Base-by-base conservation (phyloP, 1,284 basidiomycete genomes). In the Ceratobasidium sp. region DNA sequence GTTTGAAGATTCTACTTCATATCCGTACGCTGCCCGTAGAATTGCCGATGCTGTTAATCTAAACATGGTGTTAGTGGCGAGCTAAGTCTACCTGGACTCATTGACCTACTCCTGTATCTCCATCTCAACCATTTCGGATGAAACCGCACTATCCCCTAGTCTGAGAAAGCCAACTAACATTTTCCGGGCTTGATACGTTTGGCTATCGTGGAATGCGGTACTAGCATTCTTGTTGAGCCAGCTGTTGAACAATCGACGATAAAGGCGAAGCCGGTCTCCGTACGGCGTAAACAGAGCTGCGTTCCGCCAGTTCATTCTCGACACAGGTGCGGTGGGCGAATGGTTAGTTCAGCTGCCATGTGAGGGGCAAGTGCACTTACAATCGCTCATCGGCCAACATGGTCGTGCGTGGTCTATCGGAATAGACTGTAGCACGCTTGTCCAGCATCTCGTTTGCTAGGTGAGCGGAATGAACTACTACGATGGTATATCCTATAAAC, bases 401-500 rank as follows among this genome's bases (percentile, higher is more conserved):
- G 10, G 76, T 62, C 9, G 78, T 75, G 20, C 52, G 56, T 0
- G 74, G 59, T 15, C 79, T 48, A 48, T 78, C 77, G 10, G 79
- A 78, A 52, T 80, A 80, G 10, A 78, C 77, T 26, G 42, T 28
- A 3, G 76, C 73, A 38, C 75, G 56, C 61, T 80, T 80, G 10
- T 80, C 80, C 17, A 80, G 64, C 2, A 80, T 54, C 23, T 80
- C 80, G n/a, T 42, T 56, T 4, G 78, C 77, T 10, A 77, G 62
- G 54, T 78, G 61, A 66, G 68, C 67, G 12, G 79, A 68, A 56
- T 78, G 78, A 42, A 80, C 44, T 26, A 80, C 74, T 54, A 80
- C 66, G 48, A 74, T 68, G 6, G 75, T 66, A 26, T 78, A 66
- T 9, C 78, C 78, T 6, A 67, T 28, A 61, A 75, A 66, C 50